A percentile compares a stretch with the other conserved stretches of the same genome.
phyloP scores from a whole-genome alignment of 176 grass and related monocot species.

The Lolium rigidum region DNA sequence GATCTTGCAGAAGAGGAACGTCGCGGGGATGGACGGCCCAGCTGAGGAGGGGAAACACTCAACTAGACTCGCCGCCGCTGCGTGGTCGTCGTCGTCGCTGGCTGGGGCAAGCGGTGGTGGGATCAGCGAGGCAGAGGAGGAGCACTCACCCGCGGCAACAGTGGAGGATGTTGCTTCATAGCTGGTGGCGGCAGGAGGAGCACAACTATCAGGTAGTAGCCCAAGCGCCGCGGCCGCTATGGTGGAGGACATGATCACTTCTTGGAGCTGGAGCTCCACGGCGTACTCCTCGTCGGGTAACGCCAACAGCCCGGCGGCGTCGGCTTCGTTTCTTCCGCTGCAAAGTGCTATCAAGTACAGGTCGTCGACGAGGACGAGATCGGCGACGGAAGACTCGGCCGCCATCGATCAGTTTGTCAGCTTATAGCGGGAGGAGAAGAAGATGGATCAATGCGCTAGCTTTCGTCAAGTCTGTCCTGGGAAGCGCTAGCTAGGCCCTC shows the following conservation, averaged over 20 bases:
- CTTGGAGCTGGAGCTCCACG: conserved; percentile 34
- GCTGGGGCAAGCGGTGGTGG: not conserved
- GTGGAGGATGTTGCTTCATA: not conserved
- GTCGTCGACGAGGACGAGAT: conserved; percentile 40
- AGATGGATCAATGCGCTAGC: no score
- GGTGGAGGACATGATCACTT: conserved; percentile 56
- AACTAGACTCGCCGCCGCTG: not conserved
- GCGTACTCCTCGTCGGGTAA: conserved; percentile 63
- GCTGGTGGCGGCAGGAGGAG: not conserved
- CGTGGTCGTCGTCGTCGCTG: not conserved
- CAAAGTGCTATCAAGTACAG: conserved; percentile 58
- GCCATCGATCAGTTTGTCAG: conserved; percentile 28
- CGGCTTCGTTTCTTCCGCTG: not conserved
- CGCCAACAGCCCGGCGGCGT: conserved; percentile 12
- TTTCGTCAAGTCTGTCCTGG: no score
- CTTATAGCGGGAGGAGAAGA: not conserved
- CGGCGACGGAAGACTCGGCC: conserved; percentile 28
- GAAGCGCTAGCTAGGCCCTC: no score
- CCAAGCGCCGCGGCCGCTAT: not conserved
- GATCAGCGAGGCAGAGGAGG: not conserved
- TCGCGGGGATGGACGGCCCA: conserved; percentile 1
- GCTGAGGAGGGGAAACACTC: not conserved
- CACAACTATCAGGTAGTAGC: not conserved
- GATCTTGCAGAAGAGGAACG: conserved; percentile 59
- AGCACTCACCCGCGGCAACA: not conserved